Conservation (phyloP, 2,329 filamentous ascomycete species). For the Botrytis aclada region DNA sequence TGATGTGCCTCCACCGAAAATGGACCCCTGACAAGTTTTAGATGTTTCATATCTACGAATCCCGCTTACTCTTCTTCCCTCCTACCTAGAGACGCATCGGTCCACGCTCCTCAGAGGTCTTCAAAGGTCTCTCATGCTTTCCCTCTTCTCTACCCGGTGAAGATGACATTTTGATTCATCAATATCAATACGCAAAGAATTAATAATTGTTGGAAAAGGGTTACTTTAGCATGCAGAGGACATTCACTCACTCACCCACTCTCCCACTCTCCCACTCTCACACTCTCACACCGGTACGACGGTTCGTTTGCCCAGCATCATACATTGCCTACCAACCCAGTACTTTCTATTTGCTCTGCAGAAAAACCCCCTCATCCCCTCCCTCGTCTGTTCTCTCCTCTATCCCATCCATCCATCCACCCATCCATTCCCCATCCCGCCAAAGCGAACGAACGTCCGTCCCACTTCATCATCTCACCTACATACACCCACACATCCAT, state of each 20-base stretch:
- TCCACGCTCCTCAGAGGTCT: background rate
- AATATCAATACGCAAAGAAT: background rate
- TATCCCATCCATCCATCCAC: background rate
- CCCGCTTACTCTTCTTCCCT: background rate
- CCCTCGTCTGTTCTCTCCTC: conserved; percentile 1
- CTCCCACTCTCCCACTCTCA: too few species aligned
- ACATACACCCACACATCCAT: background rate
- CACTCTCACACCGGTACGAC: background rate
- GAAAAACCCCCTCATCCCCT: background rate
- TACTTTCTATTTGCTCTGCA: background rate
- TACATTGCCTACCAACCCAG: background rate
- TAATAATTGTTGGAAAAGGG: too few species aligned
- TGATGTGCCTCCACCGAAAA: background rate
- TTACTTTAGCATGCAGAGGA: too few species aligned
- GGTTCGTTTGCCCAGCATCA: background rate
- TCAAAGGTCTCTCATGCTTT: background rate
- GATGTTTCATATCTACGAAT: conserved; percentile 10
- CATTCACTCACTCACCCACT: background rate
- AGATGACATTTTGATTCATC: conserved; percentile 14
- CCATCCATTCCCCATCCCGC: background rate
- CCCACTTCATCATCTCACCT: conserved; percentile 6
- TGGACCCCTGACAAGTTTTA: background rate
- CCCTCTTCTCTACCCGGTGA: background rate
- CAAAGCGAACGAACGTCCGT: background rate
- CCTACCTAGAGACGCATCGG: background rate